Evolutionary conservation across 495 filamentous ascomycete genomes (phyloP).

Genomic region (Hypoxylon rickii): DNA sequence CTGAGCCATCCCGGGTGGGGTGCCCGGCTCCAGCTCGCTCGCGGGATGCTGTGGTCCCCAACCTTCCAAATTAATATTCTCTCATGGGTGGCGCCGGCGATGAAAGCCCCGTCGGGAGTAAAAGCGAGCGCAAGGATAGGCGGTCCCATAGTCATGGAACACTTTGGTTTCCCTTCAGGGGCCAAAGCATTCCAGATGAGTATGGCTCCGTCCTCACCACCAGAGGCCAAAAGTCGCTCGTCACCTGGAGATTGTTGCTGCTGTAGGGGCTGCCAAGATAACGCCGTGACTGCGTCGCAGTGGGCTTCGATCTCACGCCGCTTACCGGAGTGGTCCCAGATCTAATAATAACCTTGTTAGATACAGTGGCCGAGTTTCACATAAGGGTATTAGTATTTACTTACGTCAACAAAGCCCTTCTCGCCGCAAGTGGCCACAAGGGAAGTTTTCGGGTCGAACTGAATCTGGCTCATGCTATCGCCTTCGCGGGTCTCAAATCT

Average conservation of each 20-base stretch:
- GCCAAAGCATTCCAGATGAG: constrained; percentile 69
- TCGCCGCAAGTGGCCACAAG: constrained; percentile 56
- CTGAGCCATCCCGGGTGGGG: constrained; percentile 56
- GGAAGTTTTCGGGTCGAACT: constrained; percentile 52
- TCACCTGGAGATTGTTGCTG: constrained; percentile 40
- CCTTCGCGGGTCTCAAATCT: constrained; percentile 49
- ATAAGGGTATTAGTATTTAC: constrained; percentile 23
- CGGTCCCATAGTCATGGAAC: constrained; percentile 60
- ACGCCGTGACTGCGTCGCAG: constrained; percentile 50
- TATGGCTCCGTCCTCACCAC: constrained; percentile 66
- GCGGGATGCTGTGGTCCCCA: constrained; percentile 65
- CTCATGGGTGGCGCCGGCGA: constrained; percentile 70
- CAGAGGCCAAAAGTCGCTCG: constrained; percentile 56
- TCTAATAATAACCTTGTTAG: constrained; percentile 39
- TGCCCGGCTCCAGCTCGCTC: constrained; percentile 63
- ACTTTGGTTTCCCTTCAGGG: constrained; percentile 59
- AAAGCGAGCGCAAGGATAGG: constrained; percentile 68
- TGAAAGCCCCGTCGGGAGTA: constrained; percentile 71
- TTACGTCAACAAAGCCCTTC: constrained; percentile 57
- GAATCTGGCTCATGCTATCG: constrained; percentile 50
- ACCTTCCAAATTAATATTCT: constrained; percentile 73
- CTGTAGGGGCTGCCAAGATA: constrained; percentile 57
- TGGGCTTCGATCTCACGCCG: constrained; percentile 54
- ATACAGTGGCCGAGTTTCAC: constrained; percentile 1
- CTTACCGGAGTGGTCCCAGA: constrained; percentile 54